Base-by-base conservation (phyloP, 228 moss, liverwort and hornwort species). In the Sphagnum magellanicum region DNA sequence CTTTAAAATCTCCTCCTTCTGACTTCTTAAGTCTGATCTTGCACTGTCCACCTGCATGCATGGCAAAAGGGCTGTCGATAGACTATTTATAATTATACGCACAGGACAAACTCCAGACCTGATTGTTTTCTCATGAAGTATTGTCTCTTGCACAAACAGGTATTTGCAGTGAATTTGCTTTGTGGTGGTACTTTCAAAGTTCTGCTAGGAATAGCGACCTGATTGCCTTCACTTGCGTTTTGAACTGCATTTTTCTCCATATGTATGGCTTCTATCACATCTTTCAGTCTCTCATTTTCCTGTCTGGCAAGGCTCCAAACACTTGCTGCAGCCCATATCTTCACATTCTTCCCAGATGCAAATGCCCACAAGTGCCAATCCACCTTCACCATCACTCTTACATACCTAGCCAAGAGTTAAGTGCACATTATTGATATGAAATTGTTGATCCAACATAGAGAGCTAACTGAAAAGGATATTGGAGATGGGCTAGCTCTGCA, bases 291-390 rank as follows among this genome's bases (percentile, higher is more conserved):
- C 51, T 69, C 63, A 57, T 79, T 83, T 51, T 83, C 74, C 32
- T 65, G 51, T 65, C 74, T 74, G 66, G 68, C 71, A 46, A 69
- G 60, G 14, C 74, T 74, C 79, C 79, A 79, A 48, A 79, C 68
- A 77, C 79, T 83, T 75, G 72, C 69, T 9, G 79, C 79, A 70
- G 71, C 73, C 79, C 83, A 83, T 50, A 83, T 61, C 68, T 72
- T 83, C 9, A 79, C 69, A 61, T 79, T 83, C 72, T 77, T 83
- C 47, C 79, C 83, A 53, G 79, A 79, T 65, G 83, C 69, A 62
- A 83, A 83, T 17, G 77, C 74, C 83, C 83, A 83, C 48, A 79
- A 77, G 79, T 79, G 79, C 53, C 76, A 83, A 16, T 79, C 83
- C 69, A 79, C 83, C 69, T 75, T 74, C 52, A 83, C 74, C 83